phyloP scores from a whole-genome alignment of 106 monocot species.

The Alisma plantagoaquatica region DNA sequence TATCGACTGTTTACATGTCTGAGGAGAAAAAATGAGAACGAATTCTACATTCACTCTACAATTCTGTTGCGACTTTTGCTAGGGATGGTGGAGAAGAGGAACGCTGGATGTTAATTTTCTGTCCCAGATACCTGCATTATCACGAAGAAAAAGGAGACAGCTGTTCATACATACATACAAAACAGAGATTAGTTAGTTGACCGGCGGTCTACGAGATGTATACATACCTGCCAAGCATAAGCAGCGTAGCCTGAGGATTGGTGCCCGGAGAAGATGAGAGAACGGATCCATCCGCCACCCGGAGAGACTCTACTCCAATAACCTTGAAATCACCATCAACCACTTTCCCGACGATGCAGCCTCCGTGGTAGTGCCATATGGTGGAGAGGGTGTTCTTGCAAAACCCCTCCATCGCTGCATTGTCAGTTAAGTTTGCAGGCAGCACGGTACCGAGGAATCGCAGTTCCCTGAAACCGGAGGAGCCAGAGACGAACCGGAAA shows the following conservation, averaged over 20 bases:
- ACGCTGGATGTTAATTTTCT: slow-evolving; percentile 22
- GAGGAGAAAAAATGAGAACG: too few relatives aligned
- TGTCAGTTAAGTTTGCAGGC: neutral
- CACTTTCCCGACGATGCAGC: slow-evolving; percentile 5
- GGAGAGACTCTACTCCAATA: slow-evolving; percentile 1
- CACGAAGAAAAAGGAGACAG: neutral
- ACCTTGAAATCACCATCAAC: slow-evolving; percentile 9
- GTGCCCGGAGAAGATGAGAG: slow-evolving; percentile 11
- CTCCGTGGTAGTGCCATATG: slow-evolving; percentile 17
- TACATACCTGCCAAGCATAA: slow-evolving; percentile 17
- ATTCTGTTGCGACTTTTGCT: too few relatives aligned
- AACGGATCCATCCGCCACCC: slow-evolving; percentile 14
- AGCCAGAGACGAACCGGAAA: slow-evolving; percentile 22
- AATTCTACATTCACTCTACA: too few relatives aligned
- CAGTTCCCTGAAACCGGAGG: neutral
- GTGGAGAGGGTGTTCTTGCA: slow-evolving; percentile 1
- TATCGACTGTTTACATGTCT: too few relatives aligned
- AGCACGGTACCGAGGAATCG: neutral
- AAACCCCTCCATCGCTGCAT: neutral
- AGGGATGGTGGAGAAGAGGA: too few relatives aligned
- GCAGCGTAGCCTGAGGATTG: slow-evolving; percentile 13
- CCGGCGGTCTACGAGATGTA: neutral
- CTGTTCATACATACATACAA: neutral
- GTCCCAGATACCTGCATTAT: slow-evolving; percentile 33
- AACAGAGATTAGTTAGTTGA: neutral